Evolutionary conservation across 352 stramenopile genomes (phyloP).

Genomic region (Peronosclerospora sorghi): DNA sequence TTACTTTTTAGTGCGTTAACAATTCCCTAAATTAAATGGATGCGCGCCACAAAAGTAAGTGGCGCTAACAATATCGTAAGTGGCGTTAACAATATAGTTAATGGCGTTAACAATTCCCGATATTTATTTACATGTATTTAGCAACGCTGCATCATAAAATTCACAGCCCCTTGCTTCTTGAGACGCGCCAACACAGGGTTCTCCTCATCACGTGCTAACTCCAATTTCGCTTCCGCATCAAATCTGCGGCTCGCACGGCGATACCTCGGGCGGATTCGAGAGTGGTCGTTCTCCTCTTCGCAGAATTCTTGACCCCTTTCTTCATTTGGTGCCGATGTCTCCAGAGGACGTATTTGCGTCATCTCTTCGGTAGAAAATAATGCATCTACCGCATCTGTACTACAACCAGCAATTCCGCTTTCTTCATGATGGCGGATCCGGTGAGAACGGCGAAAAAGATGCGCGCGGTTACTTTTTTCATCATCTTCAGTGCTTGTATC

Average conservation of each 20-base stretch:
- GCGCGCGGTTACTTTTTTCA: constrained; percentile 10
- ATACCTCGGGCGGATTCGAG: constrained; percentile 24
- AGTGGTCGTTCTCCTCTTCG: constrained; percentile 23
- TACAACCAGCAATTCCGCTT: constrained; percentile 16
- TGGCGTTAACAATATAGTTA: too few relatives aligned
- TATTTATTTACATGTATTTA: too few relatives aligned
- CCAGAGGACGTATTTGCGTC: constrained; percentile 11
- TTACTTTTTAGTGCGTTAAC: too few relatives aligned
- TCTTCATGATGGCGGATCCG: constrained; percentile 18
- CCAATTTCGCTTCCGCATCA: constrained; percentile 31
- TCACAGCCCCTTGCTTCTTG: constrained; percentile 72
- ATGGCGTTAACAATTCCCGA: too few relatives aligned
- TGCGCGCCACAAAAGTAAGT: too few relatives aligned
- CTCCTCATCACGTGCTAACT: constrained; percentile 21
- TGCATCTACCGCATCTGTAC: constrained; percentile 10
- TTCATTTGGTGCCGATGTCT: constrained; percentile 21
- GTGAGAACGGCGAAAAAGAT: constrained; percentile 5
- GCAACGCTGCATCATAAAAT: constrained; percentile 64
- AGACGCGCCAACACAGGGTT: constrained; percentile 69
- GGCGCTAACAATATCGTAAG: too few relatives aligned
- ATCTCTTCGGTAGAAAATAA: constrained; percentile 12
- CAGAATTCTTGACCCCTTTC: constrained; percentile 19
- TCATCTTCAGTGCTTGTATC: constrained; percentile 27
- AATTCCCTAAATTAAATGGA: too few relatives aligned
- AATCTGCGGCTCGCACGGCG: constrained; percentile 36